Percentiles rank a stretch among this genome's conserved stretches.
phyloP scores from a whole-genome alignment of 2,329 filamentous ascomycete genomes.

The Fusarium sororula region DNA sequence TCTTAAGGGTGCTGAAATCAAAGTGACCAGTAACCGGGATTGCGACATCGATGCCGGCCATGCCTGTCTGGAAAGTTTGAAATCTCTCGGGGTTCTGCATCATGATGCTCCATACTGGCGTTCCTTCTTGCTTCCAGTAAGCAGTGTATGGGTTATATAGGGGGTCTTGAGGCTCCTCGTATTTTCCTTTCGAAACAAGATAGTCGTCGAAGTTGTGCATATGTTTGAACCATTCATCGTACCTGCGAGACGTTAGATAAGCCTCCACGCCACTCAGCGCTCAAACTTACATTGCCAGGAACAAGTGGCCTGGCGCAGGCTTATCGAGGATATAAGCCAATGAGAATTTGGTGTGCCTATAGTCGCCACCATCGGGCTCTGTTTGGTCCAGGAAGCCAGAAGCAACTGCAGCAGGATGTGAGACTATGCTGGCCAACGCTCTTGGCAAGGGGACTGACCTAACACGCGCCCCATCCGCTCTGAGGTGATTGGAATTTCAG shows the following conservation, averaged over 20 bases:
- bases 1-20: conserved; percentile 42
- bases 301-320: conserved; percentile 43
- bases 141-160: conserved; percentile 45
- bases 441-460: conserved; percentile 17
- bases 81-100: conserved; percentile 43
- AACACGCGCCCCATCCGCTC: conserved; percentile 44
- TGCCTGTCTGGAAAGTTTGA: conserved; percentile 44
- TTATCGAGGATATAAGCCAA: conserved; percentile 42
- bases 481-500: conserved; percentile 1
- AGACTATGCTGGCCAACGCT: neutral
- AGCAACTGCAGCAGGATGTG: conserved; percentile 30
- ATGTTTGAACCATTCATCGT: conserved; percentile 48
- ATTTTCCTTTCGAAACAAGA: conserved; percentile 35
- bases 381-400: conserved; percentile 46
- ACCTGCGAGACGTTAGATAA: conserved; percentile 29
- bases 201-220: conserved; percentile 49
- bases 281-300: conserved; percentile 41
- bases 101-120: conserved; percentile 48
- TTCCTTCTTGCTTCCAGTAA: conserved; percentile 46
- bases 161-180: conserved; percentile 44
- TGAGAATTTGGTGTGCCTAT: conserved; percentile 47
- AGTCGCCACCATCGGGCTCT: conserved; percentile 38
- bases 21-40: conserved; percentile 47
- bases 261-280: neutral
- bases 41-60: conserved; percentile 46